Percentiles rank a stretch among this genome's conserved stretches.
Evolutionary conservation across 768 basidiomycete genomes (phyloP).

Genomic region (Mycena maculata): DNA sequence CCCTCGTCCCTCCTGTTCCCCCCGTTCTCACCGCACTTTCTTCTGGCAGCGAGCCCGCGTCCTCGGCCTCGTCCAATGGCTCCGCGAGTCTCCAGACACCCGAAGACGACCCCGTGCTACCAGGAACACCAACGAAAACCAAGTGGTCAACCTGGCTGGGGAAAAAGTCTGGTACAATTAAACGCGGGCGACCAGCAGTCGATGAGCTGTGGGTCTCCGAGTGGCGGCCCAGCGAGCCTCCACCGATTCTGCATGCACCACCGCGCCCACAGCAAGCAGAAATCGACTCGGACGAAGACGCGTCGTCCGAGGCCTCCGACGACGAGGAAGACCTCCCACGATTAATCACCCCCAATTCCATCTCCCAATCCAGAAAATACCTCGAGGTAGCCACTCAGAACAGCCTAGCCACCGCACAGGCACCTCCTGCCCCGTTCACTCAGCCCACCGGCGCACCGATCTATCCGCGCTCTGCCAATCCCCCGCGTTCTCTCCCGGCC

Average conservation of each 20-base stretch:
- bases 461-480: constrained; percentile 71
- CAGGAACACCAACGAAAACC: constrained; percentile 47
- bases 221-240: constrained; percentile 45
- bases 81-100: constrained; percentile 71
- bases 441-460: constrained; percentile 48
- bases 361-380: constrained; percentile 50
- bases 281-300: constrained; percentile 44
- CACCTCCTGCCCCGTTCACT: constrained; percentile 64
- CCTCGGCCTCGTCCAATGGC: constrained; percentile 72
- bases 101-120: constrained; percentile 58
- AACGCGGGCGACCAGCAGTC: constrained; percentile 33
- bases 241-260: constrained; percentile 37
- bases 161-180: constrained; percentile 48
- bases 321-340: constrained; percentile 42
- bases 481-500: constrained; percentile 48
- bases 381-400: constrained; percentile 59
- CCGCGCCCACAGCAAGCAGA: constrained; percentile 36
- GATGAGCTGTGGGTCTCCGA: constrained; percentile 61
- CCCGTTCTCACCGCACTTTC: constrained; percentile 43
- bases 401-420: constrained; percentile 54
- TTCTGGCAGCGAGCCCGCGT: constrained; percentile 54
- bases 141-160: constrained; percentile 70
- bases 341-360: constrained; percentile 41
- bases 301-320: constrained; percentile 52
- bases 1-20: constrained; percentile 38